These are phyloP conservation scores for Macrophomina pseudophaseolina DNA, from an alignment of 2,329 filamentous ascomycete species.

Conservation along the genomic window DNA sequence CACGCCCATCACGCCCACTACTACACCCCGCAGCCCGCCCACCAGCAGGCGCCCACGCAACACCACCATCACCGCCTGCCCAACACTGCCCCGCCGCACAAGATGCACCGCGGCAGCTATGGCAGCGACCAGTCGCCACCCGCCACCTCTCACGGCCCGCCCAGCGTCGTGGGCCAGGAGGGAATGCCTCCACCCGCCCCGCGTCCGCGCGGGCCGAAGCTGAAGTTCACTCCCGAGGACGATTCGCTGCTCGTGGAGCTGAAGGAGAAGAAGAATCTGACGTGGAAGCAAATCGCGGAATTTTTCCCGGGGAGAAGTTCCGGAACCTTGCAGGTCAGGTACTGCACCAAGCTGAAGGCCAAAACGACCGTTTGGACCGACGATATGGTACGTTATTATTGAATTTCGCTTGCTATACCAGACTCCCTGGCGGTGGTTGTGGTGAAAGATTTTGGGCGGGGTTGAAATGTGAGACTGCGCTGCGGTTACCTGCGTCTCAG, in stretches of 20 bases:
- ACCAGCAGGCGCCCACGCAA: conserved; percentile 28
- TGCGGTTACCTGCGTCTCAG: conserved; percentile 1
- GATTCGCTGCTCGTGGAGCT: conserved; percentile 86
- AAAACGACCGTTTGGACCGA: conserved; percentile 94
- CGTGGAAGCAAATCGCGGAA: conserved; percentile 97
- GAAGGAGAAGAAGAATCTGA: conserved; percentile 92
- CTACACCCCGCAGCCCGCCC: conserved; percentile 34
- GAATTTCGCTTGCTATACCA: not conserved
- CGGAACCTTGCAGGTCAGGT: conserved; percentile 89
- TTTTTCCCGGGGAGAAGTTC: conserved; percentile 92
- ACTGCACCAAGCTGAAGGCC: conserved; percentile 93
- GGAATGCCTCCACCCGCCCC: conserved; percentile 87
- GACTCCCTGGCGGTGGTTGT: not conserved
- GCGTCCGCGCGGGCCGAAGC: conserved; percentile 81
- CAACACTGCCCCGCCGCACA: conserved; percentile 71
- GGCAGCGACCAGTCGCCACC: conserved; percentile 45
- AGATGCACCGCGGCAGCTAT: conserved; percentile 67
- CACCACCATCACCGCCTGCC: conserved; percentile 85
- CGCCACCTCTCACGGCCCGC: conserved; percentile 62
- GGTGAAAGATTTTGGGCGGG: not conserved
- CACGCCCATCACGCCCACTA: conserved; percentile 36
- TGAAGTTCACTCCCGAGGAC: conserved; percentile 93
- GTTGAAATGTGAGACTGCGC: conserved; percentile 3
- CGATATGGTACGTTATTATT: conserved; percentile 72
- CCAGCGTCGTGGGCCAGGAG: conserved; percentile 83